Evolutionary conservation across 1,284 basidiomycete genomes (phyloP), one percentile per base, ranked within the genome.

Genomic region (Cryptococcus maquisensis): DNA sequence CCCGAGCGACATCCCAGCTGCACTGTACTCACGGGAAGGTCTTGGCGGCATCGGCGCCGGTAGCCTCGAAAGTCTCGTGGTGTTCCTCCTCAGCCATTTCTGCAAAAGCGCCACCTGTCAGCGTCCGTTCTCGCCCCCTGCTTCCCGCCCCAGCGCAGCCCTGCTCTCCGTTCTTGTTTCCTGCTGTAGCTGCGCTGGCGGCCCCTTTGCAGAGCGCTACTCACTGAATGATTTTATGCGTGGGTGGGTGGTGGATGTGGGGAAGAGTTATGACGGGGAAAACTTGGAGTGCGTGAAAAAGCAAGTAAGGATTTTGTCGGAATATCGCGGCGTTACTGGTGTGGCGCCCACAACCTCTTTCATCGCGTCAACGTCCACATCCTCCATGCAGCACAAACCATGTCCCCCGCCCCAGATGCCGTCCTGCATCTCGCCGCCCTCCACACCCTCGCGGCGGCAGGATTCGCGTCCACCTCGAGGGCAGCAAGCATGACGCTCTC

Each of bases 11-110:
- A n/a, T 15, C 44, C n/a, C 44, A 46, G 23, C 23, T 32, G 39
- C n/a, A 7, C 15, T 21, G n/a, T 20, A 67, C 67, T 63, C 56
- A 69, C 66, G 72, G 72, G 83, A 78, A 94, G 77, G 92, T 95
- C 76, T 80, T 71, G 67, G 92, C 93, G 74, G 91, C 91, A 67
- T 88, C 89, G 70, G 91, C 85, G 72, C 74, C 72, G 64, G 69
- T 56, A 52, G 65, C 72, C 82, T 95, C 90, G 76, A 96, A 94
- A 76, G 82, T 85, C 76, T 92, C 86, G 76, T 95, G 84, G 82
- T 95, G 89, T 74, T 82, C 75, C 81, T 94, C 90, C 82, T 94
- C 90, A 73, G 87, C 87, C 88, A 90, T 91, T 63, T 66, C 60
- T 55, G 38, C 28, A 43, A 24, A 13, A 20, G 43, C 52, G 51